Evolutionary conservation across 441 rosid species (phyloP).

Genomic region (Eugenia klotzschiana): DNA sequence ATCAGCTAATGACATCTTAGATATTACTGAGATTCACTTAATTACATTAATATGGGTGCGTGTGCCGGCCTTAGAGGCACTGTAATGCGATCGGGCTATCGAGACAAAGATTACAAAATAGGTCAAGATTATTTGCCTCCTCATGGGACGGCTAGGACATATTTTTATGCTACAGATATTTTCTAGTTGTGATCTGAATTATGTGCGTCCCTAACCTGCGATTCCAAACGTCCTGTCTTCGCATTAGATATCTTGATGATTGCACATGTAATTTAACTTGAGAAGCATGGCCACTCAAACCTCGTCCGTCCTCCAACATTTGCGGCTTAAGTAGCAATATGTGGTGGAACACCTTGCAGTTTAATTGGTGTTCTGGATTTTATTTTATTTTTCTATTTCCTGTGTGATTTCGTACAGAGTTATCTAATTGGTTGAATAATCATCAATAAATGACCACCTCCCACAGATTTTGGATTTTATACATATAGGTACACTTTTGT

Average conservation of each 20-base stretch:
- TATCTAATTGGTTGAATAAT: neutral
- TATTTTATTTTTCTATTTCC: neutral
- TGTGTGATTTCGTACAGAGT: neutral
- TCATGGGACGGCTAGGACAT: neutral
- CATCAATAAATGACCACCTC: neutral
- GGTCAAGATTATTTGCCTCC: neutral
- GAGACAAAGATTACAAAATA: neutral
- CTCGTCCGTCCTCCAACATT: neutral
- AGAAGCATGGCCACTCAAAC: neutral
- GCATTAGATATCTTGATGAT: neutral
- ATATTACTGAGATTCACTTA: neutral
- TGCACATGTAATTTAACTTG: neutral
- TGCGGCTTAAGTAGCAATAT: neutral
- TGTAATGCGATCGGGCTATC: neutral
- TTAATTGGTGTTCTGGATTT: neutral
- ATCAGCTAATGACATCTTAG: neutral
- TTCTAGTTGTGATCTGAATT: neutral
- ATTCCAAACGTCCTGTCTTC: neutral
- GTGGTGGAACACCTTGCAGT: neutral
- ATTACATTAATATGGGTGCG: neutral
- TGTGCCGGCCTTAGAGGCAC: neutral
- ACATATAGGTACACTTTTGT: neutral
- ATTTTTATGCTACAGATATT: neutral
- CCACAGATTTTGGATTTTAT: neutral
- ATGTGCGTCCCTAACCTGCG: neutral